Percentiles rank a stretch among this genome's conserved stretches.
Evolutionary conservation across 1,139 yeast genomes (phyloP).

Genomic region (Arxiozyma bovina): DNA sequence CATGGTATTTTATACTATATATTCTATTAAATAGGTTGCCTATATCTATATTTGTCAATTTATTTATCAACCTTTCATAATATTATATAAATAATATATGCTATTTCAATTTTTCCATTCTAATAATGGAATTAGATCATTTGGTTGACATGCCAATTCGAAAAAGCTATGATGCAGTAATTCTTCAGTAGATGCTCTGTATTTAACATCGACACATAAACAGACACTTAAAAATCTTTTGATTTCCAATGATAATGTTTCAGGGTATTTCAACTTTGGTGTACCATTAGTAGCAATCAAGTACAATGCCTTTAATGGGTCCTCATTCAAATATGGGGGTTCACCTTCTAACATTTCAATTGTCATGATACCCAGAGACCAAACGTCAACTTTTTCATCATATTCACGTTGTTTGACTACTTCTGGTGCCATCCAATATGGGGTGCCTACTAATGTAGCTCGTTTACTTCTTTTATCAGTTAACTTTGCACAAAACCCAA

Average conservation of each 20-base stretch:
- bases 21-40: not conserved
- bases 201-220: constrained; percentile 88
- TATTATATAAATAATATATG: not conserved
- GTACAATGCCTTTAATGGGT: constrained; percentile 80
- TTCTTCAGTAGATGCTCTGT: constrained; percentile 86
- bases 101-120: constrained; percentile 47
- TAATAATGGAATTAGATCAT: constrained; percentile 59
- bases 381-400: constrained; percentile 93
- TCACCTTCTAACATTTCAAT: constrained; percentile 98
- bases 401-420: constrained; percentile 94
- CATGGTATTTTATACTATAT: not conserved
- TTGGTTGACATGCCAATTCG: constrained; percentile 57
- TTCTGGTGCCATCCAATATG: constrained; percentile 99
- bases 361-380: constrained; percentile 98
- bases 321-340: constrained; percentile 95
- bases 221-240: constrained; percentile 86
- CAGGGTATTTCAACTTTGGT: constrained; percentile 87
- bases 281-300: constrained; percentile 96
- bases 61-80: not conserved
- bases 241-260: constrained; percentile 62
- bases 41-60: no score
- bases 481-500: constrained; percentile 94
- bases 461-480: constrained; percentile 89
- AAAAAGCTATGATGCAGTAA: constrained; percentile 75
- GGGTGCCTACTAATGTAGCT: constrained; percentile 98